These are phyloP conservation scores for Tricholoma saponaceum DNA, from an alignment of 768 basidiomycete species.

Conservation along the genomic window DNA sequence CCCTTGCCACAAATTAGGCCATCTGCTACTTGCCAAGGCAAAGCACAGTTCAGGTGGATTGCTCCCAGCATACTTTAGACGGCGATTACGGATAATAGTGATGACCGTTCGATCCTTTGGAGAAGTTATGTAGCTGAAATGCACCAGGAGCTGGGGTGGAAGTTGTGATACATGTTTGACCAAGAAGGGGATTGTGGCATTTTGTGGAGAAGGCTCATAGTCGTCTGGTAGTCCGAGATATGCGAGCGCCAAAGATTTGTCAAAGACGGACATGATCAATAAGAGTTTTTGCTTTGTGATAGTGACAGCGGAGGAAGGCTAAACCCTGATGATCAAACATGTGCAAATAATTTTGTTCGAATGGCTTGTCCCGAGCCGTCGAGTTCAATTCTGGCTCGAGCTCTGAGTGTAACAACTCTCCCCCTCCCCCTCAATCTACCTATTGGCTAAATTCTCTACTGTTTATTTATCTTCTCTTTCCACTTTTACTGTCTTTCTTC, in stretches of 20 bases:
- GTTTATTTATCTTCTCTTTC: no score
- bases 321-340: not conserved
- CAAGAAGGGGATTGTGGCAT: conserved; percentile 62
- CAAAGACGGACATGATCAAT: conserved; percentile 22
- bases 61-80: conserved; percentile 56
- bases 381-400: not conserved
- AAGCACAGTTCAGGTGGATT: conserved; percentile 55
- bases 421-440: not conserved
- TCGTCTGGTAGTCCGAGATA: conserved; percentile 57
- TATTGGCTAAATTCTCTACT: not conserved
- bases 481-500: no score
- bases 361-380: not conserved
- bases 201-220: conserved; percentile 57
- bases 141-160: conserved; percentile 57
- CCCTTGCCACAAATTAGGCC: conserved; percentile 71
- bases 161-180: conserved; percentile 52
- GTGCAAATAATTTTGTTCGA: not conserved
- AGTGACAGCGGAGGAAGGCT: not conserved
- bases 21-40: conserved; percentile 45
- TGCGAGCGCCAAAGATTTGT: conserved; percentile 29
- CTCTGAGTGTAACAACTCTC: not conserved
- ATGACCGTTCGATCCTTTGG: conserved; percentile 67
- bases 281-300: not conserved
- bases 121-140: conserved; percentile 42
- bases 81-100: conserved; percentile 65